Conservation (phyloP, 768 basidiomycete species). For the Pisolithus microcarpus region DNA sequence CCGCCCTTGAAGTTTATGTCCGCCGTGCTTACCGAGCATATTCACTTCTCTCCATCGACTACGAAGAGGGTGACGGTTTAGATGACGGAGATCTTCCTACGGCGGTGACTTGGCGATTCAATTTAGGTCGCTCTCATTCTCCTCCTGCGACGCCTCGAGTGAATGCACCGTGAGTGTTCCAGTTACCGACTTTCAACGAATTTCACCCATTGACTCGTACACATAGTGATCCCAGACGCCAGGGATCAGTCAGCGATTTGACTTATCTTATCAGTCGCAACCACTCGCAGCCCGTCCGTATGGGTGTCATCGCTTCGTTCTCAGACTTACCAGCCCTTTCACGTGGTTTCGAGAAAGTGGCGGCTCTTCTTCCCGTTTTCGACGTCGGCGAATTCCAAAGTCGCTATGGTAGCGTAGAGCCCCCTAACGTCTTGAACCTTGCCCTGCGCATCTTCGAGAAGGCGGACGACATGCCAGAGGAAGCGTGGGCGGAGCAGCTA, state of each 20-base stretch:
- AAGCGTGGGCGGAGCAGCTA: constrained; percentile 69
- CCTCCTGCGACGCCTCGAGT: constrained; percentile 78
- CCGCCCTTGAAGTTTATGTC: constrained; percentile 93
- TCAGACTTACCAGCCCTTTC: constrained; percentile 61
- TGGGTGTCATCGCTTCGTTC: constrained; percentile 89
- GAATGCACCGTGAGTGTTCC: constrained; percentile 24
- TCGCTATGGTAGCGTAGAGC: constrained; percentile 67
- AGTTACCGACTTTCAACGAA: background rate
- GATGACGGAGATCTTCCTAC: constrained; percentile 80
- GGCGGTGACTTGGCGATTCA: constrained; percentile 92
- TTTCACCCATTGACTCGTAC: constrained; percentile 6
- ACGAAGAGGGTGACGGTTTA: constrained; percentile 82
- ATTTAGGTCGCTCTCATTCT: constrained; percentile 81
- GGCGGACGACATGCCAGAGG: constrained; percentile 71
- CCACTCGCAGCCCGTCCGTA: constrained; percentile 84
- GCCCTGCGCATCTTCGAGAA: constrained; percentile 83
- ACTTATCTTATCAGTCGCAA: constrained; percentile 85
- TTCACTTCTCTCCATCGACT: constrained; percentile 83
- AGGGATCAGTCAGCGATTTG: constrained; percentile 92
- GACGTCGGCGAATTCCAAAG: constrained; percentile 64
- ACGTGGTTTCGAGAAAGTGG: constrained; percentile 70
- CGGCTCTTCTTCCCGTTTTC: constrained; percentile 66
- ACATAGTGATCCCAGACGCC: constrained; percentile 57
- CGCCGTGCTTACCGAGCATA: constrained; percentile 95
- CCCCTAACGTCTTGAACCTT: constrained; percentile 91